phyloP scores from a whole-genome alignment of 2,329 filamentous ascomycete genomes.

The Venturia nashicola region DNA sequence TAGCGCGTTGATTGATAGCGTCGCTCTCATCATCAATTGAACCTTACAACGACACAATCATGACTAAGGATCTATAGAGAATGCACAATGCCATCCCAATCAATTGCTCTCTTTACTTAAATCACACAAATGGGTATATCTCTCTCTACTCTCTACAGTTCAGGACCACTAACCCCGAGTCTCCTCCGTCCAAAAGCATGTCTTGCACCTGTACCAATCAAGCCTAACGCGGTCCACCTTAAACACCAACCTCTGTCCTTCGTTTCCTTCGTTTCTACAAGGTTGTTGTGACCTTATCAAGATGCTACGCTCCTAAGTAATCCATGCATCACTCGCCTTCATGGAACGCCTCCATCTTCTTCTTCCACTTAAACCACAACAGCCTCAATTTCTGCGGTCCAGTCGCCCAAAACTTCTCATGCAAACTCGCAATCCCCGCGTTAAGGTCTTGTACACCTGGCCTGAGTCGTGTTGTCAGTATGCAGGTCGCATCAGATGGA shows the following conservation, averaged over 20 bases:
- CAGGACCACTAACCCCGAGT: not conserved
- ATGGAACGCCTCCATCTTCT: not conserved
- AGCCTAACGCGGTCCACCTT: not conserved
- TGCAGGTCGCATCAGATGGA: not conserved
- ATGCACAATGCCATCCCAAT: not conserved
- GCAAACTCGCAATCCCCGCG: slow-evolving; percentile 1
- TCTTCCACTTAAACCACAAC: not conserved
- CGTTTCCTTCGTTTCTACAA: not conserved
- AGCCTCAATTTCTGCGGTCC: not conserved
- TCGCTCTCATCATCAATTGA: too few relatives aligned
- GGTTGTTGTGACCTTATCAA: not conserved
- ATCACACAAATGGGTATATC: not conserved
- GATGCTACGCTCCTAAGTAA: not conserved
- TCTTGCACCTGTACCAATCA: not conserved
- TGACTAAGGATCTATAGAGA: too few relatives aligned
- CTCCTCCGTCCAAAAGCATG: not conserved
- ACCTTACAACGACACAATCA: too few relatives aligned
- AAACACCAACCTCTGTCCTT: not conserved
- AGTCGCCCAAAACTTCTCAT: slow-evolving; percentile 11
- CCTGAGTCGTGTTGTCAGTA: not conserved
- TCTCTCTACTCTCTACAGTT: not conserved
- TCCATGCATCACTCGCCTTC: not conserved
- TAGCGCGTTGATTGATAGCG: not conserved
- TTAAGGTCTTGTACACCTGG: slow-evolving; percentile 4
- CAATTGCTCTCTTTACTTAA: not conserved